Conservation (phyloP, 768 basidiomycete genomes). For the Xerocomus brunneocitrinus region DNA sequence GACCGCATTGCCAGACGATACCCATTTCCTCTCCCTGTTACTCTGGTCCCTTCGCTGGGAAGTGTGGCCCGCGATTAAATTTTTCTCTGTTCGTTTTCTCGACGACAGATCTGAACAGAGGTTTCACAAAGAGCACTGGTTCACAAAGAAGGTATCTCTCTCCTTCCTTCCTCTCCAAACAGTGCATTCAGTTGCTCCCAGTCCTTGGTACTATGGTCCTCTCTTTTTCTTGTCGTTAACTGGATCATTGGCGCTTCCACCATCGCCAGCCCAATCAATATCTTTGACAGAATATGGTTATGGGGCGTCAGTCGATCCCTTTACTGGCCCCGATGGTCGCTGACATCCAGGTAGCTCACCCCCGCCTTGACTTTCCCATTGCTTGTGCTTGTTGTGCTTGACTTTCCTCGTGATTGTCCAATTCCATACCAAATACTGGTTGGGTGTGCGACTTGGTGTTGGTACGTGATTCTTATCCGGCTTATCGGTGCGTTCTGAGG, state of each 20-base stretch:
- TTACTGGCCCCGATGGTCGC: neutral
- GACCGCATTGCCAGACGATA: conserved; percentile 31
- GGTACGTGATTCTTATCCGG: conserved; percentile 36
- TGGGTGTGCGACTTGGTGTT: conserved; percentile 56
- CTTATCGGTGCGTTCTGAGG: conserved; percentile 9
- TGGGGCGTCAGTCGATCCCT: conserved; percentile 42
- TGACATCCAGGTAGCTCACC: conserved; percentile 38
- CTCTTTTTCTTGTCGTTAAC: conserved; percentile 60
- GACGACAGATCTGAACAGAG: conserved; percentile 52
- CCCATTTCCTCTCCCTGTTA: conserved; percentile 28
- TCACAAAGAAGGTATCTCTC: conserved; percentile 47
- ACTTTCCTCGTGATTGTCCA: conserved; percentile 63
- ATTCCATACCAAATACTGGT: conserved; percentile 60
- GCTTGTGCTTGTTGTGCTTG: conserved; percentile 60
- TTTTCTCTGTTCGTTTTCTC: conserved; percentile 59
- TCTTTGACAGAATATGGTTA: conserved; percentile 58
- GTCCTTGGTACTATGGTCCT: conserved; percentile 58
- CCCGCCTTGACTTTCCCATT: conserved; percentile 60
- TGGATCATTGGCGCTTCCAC: conserved; percentile 63
- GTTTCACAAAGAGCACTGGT: conserved; percentile 67
- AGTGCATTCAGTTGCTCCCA: conserved; percentile 15
- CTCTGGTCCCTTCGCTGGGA: conserved; percentile 53
- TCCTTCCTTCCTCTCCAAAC: neutral
- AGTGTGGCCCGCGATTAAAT: conserved; percentile 50
- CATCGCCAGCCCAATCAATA: conserved; percentile 38